These are phyloP conservation scores for Aspergillus sp. DNA, from an alignment of 2,329 filamentous ascomycete species.

Conservation along the genomic window DNA sequence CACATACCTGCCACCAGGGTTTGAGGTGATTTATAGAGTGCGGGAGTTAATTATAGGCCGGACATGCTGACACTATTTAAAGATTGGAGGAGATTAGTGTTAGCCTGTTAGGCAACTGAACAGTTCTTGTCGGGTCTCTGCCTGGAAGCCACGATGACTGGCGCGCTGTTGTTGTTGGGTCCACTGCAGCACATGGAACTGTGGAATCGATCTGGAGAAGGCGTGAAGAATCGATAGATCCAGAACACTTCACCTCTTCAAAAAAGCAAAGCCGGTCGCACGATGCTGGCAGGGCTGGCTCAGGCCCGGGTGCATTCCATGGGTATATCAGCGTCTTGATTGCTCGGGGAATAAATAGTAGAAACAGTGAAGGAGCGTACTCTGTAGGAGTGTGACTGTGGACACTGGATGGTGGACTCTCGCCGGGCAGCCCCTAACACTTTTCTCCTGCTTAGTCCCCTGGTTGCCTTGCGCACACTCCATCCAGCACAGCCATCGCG, in stretches of 20 bases:
- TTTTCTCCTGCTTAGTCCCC: background rate
- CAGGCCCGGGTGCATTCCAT: no score
- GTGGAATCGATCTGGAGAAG: background rate
- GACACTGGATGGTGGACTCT: background rate
- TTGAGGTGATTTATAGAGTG: background rate
- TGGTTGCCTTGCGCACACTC: background rate
- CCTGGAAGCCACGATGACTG: background rate
- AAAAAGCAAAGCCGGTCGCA: background rate
- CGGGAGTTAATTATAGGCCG: background rate
- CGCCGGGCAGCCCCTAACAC: no score
- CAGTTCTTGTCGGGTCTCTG: background rate
- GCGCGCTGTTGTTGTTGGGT: background rate
- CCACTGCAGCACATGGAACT: constrained; percentile 5
- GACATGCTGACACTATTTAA: background rate
- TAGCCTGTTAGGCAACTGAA: background rate
- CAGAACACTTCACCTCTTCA: background rate
- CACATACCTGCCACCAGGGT: background rate
- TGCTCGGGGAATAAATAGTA: background rate
- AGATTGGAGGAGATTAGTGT: background rate
- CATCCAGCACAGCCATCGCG: background rate
- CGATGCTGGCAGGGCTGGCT: no score
- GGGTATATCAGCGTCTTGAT: no score
- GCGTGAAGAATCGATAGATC: constrained; percentile 3
- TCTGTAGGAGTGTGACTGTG: no score
- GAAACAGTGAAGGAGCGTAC: background rate